A percentile compares a stretch with the other conserved stretches of the same genome.
phyloP scores from a whole-genome alignment of 768 basidiomycete genomes.

The Psilocybe cyanescens region DNA sequence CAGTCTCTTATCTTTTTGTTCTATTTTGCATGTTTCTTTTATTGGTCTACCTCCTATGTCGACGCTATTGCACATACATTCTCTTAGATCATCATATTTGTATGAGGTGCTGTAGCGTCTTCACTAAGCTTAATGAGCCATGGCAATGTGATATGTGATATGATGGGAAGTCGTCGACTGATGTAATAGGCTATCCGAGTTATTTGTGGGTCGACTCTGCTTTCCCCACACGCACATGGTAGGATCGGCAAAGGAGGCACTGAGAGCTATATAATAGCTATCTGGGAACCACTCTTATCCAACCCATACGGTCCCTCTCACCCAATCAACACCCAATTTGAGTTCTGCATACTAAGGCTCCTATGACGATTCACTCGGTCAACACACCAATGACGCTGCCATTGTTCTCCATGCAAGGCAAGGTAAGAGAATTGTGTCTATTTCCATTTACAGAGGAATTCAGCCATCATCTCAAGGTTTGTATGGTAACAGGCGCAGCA shows the following conservation, averaged over 20 bases:
- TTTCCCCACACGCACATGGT: background rate
- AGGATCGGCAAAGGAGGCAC: background rate
- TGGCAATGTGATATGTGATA: too few relatives aligned
- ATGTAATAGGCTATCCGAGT: background rate
- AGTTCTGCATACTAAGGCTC: background rate
- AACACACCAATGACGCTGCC: conserved; percentile 57
- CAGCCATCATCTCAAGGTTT: conserved; percentile 56
- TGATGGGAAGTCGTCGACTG: too few relatives aligned
- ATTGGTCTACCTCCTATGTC: conserved; percentile 15
- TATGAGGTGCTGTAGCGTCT: background rate
- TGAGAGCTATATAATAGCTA: background rate
- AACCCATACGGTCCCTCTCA: background rate
- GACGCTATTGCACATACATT: conserved; percentile 10
- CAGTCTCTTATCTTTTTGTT: conserved; percentile 23
- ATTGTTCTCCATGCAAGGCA: conserved; percentile 78
- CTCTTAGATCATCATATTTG: background rate
- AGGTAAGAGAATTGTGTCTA: conserved; percentile 42
- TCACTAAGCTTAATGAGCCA: too few relatives aligned
- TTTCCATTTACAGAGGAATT: background rate
- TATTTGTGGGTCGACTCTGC: background rate
- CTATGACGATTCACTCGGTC: conserved; percentile 15
- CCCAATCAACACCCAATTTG: background rate
- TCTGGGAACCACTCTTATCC: background rate
- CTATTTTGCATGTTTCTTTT: conserved; percentile 31
- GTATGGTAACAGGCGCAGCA: conserved; percentile 92